Evolutionary conservation across 306 rosid genomes (phyloP).

Genomic region (Sindora glabra): DNA sequence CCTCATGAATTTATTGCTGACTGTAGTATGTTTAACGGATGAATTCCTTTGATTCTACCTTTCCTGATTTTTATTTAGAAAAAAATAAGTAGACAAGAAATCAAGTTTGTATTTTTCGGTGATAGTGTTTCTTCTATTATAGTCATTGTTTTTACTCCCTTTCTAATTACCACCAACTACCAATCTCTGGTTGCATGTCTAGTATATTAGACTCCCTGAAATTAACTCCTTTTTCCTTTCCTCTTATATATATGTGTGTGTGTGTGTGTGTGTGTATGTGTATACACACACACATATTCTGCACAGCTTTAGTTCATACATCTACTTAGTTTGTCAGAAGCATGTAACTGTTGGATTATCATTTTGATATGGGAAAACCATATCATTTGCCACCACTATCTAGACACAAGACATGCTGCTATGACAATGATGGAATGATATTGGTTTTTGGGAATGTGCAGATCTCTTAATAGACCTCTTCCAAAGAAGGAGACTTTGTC

Average conservation of each 20-base stretch:
- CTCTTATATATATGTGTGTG: too few species aligned
- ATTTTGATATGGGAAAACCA: conserved; percentile 9
- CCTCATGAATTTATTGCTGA: conserved; percentile 1
- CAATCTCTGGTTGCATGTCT: conserved; percentile 4
- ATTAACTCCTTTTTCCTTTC: too few species aligned
- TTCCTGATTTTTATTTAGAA: too few species aligned
- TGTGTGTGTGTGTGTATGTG: too few species aligned
- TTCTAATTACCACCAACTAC: too few species aligned
- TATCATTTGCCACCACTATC: not conserved
- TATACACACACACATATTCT: too few species aligned
- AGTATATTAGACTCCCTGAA: too few species aligned
- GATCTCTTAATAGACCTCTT: conserved; percentile 55
- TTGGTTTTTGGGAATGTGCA: conserved; percentile 28
- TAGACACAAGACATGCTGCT: not conserved
- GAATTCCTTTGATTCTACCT: not conserved
- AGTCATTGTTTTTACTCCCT: too few species aligned
- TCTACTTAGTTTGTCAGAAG: conserved; percentile 9
- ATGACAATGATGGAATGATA: not conserved
- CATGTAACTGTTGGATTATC: not conserved
- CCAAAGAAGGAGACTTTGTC: conserved; percentile 93
- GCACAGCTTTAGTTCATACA: not conserved
- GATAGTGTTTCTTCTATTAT: not conserved
- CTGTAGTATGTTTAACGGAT: conserved; percentile 4
- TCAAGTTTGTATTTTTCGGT: not conserved
- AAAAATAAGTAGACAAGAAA: not conserved